phyloP scores from a whole-genome alignment of 2,329 filamentous ascomycete genomes.

The Neofusicoccum kwambonambiense region DNA sequence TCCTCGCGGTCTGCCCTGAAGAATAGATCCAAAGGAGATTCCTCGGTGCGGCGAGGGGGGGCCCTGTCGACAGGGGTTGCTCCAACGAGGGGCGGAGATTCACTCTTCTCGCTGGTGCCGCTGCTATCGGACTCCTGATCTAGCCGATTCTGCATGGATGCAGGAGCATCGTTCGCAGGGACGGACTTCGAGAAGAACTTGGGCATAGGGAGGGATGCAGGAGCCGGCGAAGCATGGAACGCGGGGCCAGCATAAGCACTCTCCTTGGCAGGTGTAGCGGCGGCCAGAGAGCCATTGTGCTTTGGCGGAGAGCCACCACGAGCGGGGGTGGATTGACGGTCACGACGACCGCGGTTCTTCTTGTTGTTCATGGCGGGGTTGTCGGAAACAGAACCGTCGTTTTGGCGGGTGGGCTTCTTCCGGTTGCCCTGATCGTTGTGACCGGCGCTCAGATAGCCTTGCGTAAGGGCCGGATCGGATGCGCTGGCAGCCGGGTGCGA shows the following conservation, averaged over 20 bases:
- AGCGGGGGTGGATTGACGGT: background rate
- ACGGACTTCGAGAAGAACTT: constrained; percentile 80
- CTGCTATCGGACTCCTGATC: constrained; percentile 45
- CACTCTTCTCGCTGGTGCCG: constrained; percentile 15
- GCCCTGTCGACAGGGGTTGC: constrained; percentile 46
- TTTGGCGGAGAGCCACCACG: constrained; percentile 8
- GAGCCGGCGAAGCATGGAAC: constrained; percentile 91
- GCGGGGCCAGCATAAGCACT: constrained; percentile 84
- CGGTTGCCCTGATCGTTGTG: constrained; percentile 4
- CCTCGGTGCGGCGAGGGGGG: constrained; percentile 49
- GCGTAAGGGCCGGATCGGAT: constrained; percentile 17
- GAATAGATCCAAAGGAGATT: constrained; percentile 84
- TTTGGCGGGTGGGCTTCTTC: constrained; percentile 29
- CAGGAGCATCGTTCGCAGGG: constrained; percentile 59
- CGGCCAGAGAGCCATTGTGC: background rate
- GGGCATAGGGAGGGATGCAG: constrained; percentile 84
- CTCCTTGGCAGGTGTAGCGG: constrained; percentile 43
- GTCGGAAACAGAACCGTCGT: constrained; percentile 43
- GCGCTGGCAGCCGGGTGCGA: background rate
- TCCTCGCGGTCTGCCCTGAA: constrained; percentile 85
- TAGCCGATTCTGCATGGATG: constrained; percentile 42
- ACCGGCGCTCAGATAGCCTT: constrained; percentile 24
- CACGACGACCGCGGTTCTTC: constrained; percentile 1
- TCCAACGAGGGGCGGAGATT: constrained; percentile 25
- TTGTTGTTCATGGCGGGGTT: constrained; percentile 21